phyloP scores from a whole-genome alignment of 306 rosid species.

The Cicer chorassanicum region DNA sequence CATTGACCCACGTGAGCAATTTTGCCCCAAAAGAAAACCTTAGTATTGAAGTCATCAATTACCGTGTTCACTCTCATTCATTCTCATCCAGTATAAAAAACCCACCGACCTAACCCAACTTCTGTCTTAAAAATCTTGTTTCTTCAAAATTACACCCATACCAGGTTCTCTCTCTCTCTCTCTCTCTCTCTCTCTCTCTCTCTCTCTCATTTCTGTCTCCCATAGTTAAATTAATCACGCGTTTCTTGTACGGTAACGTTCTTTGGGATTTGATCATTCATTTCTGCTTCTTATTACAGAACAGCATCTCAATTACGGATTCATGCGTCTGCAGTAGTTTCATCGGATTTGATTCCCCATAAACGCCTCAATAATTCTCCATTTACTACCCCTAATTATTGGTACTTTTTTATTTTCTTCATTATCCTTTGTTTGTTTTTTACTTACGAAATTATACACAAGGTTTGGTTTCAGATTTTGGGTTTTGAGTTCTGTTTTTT shows the following conservation, averaged over 20 bases:
- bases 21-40: background rate
- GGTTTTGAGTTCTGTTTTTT: constrained; percentile 36
- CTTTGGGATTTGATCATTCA: constrained; percentile 39
- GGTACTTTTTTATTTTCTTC: constrained; percentile 16
- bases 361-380: background rate
- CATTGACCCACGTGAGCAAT: no score
- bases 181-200: background rate
- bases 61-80: background rate
- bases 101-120: constrained; percentile 26
- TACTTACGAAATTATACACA: background rate
- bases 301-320: constrained; percentile 30
- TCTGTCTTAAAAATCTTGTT: constrained; percentile 37
- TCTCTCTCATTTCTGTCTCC: background rate
- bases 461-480: background rate
- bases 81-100: constrained; percentile 11
- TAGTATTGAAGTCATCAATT: constrained; percentile 3
- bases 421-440: background rate
- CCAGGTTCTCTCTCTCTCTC: constrained; percentile 29
- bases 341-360: constrained; percentile 38
- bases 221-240: constrained; percentile 25
- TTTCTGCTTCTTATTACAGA: constrained; percentile 35
- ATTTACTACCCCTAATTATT: constrained; percentile 16
- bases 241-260: background rate
- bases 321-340: background rate
- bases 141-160: constrained; percentile 22